Conservation (phyloP, 306 rosid genomes). For the Luffa aegyptiaca region DNA sequence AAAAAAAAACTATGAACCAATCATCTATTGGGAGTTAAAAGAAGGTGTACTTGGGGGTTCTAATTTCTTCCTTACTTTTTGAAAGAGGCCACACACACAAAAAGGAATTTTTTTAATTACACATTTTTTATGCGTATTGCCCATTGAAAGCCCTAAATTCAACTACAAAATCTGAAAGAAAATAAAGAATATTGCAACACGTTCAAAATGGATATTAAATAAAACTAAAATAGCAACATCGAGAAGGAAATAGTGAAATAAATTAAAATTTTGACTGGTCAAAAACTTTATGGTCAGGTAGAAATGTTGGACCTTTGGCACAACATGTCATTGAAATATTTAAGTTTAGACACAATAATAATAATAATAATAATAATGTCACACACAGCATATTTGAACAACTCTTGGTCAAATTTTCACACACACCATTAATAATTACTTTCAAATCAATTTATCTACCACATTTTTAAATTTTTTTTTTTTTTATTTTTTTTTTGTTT, state of each 20-base stretch:
- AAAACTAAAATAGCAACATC: not conserved
- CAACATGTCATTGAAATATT: not conserved
- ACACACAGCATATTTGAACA: not conserved
- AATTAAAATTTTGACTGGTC: slow-evolving; percentile 2
- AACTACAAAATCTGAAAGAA: not conserved
- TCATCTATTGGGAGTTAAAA: too few species aligned
- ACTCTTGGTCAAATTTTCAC: slow-evolving; percentile 5
- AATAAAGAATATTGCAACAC: not conserved
- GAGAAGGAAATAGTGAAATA: not conserved
- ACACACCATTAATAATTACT: not conserved
- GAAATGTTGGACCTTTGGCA: slow-evolving; percentile 4
- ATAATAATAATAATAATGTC: not conserved
- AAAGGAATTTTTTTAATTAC: not conserved
- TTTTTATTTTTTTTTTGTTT: not conserved
- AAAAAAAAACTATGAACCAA: too few species aligned
- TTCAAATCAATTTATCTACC: not conserved
- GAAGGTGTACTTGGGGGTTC: too few species aligned
- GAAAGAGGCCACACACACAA: too few species aligned
- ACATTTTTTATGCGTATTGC: not conserved
- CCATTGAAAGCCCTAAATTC: not conserved
- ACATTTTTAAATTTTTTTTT: not conserved
- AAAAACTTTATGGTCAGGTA: slow-evolving; percentile 4
- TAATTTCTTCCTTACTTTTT: too few species aligned
- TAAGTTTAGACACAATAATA: not conserved
- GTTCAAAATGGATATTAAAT: not conserved